Evolutionary conservation across 345 rosid genomes (phyloP).

Genomic region (Punica granatum): DNA sequence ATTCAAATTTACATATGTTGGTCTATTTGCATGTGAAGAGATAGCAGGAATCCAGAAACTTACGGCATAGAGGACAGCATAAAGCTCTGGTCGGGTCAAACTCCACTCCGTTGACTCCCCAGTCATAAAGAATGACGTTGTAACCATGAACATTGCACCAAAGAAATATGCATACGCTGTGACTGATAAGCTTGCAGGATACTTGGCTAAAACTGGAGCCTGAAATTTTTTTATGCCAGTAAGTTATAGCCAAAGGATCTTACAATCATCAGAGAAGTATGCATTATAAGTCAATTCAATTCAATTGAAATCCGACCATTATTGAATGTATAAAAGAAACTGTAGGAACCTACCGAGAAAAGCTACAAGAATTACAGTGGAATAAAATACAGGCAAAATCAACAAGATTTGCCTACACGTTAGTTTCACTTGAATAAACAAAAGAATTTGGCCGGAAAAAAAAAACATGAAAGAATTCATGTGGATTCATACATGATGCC

Average conservation of each 20-base stretch:
- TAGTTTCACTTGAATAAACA: not conserved
- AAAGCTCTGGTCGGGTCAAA: conserved; percentile 67
- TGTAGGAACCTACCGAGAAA: not conserved
- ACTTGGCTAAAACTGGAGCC: conserved; percentile 77
- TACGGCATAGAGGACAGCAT: conserved; percentile 87
- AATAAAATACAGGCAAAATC: not conserved
- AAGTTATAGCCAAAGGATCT: conserved; percentile 8
- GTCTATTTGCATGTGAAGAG: too few relatives aligned
- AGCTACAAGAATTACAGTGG: not conserved
- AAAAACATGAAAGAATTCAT: not conserved
- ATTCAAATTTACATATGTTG: not conserved
- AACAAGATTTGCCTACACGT: not conserved
- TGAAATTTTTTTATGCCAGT: conserved; percentile 24
- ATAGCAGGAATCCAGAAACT: conserved; percentile 27
- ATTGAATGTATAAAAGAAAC: not conserved
- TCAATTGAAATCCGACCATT: not conserved
- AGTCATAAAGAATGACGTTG: conserved; percentile 51
- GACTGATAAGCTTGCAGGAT: conserved; percentile 83
- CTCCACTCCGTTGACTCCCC: conserved; percentile 74
- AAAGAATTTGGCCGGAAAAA: too few relatives aligned
- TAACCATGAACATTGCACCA: conserved; percentile 69
- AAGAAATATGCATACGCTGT: conserved; percentile 75
- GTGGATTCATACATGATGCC: not conserved
- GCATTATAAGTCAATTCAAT: not conserved
- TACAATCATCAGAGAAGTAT: not conserved